Conservation (phyloP, 192 early-diverging fungal genomes). For the Gaertneriomyces semiglobifer region DNA sequence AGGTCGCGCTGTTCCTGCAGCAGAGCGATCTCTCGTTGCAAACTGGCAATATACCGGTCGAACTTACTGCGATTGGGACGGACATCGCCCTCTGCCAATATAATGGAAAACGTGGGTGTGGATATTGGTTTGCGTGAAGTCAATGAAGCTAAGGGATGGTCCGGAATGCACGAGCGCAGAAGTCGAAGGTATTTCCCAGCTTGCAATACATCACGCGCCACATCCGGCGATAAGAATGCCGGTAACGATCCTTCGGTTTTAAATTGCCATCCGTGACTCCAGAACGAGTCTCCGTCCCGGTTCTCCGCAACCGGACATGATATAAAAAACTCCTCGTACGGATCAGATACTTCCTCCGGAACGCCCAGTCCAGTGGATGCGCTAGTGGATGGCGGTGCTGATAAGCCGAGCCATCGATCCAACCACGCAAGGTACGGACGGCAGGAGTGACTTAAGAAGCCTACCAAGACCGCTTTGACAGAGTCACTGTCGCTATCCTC, state of each 20-base stretch:
- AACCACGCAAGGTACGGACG: slow-evolving; percentile 25
- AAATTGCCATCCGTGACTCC: slow-evolving; percentile 17
- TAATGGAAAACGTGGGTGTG: no score
- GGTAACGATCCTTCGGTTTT: neutral
- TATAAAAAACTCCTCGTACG: slow-evolving; percentile 21
- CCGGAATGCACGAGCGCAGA: slow-evolving; percentile 6
- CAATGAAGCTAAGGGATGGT: slow-evolving; percentile 15
- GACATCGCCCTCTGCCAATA: no score
- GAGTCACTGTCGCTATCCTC: neutral
- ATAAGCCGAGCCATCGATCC: slow-evolving; percentile 21
- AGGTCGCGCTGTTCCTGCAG: no score
- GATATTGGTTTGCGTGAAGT: no score
- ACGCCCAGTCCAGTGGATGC: neutral
- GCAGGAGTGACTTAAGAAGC: slow-evolving; percentile 7
- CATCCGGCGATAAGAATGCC: slow-evolving; percentile 5
- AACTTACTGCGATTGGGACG: no score
- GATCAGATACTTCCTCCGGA: slow-evolving; percentile 24
- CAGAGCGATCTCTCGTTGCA: no score
- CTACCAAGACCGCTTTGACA: neutral
- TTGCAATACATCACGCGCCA: slow-evolving; percentile 11
- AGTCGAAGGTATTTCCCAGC: slow-evolving; percentile 25
- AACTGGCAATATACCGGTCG: no score
- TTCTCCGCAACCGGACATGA: neutral
- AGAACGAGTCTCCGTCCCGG: slow-evolving; percentile 13
- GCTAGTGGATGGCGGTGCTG: neutral